phyloP scores from a whole-genome alignment of 192 early-diverging fungal species.

The Coemansia guatemalensis region DNA sequence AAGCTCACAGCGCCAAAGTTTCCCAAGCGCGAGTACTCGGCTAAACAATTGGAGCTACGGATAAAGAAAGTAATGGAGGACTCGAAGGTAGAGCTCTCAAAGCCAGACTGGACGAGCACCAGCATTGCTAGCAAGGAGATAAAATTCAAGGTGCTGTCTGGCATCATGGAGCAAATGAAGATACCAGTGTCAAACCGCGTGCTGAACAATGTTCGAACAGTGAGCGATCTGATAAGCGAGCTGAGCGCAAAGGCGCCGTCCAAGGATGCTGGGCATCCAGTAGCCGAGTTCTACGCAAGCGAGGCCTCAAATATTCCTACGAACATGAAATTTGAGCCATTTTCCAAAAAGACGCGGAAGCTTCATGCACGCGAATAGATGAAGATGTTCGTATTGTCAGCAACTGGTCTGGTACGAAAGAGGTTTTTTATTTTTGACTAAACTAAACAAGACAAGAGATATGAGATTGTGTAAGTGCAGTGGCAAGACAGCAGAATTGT shows the following conservation, averaged over 20 bases:
- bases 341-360: slow-evolving; percentile 34
- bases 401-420: neutral
- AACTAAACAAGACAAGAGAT: slow-evolving; percentile 3
- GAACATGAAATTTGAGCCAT: slow-evolving; percentile 55
- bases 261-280: slow-evolving; percentile 43
- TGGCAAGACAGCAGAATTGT: neutral
- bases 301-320: slow-evolving; percentile 26
- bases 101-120: slow-evolving; percentile 41
- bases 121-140: slow-evolving; percentile 18
- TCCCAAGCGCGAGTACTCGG: slow-evolving; percentile 21
- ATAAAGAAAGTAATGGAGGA: slow-evolving; percentile 12
- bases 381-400: neutral
- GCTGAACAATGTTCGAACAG: slow-evolving; percentile 48
- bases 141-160: slow-evolving; percentile 47
- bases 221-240: slow-evolving; percentile 40
- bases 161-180: slow-evolving; percentile 32
- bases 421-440: neutral
- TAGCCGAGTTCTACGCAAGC: slow-evolving; percentile 36
- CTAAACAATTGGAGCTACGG: slow-evolving; percentile 16
- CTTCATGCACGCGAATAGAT: slow-evolving; percentile 42
- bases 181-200: slow-evolving; percentile 34
- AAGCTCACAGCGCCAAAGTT: slow-evolving; percentile 22
- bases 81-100: slow-evolving; percentile 17
- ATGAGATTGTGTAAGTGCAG: slow-evolving; percentile 8
- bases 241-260: slow-evolving; percentile 28